Conservation (phyloP, 768 basidiomycete genomes). For the Mycena kentingensis region DNA sequence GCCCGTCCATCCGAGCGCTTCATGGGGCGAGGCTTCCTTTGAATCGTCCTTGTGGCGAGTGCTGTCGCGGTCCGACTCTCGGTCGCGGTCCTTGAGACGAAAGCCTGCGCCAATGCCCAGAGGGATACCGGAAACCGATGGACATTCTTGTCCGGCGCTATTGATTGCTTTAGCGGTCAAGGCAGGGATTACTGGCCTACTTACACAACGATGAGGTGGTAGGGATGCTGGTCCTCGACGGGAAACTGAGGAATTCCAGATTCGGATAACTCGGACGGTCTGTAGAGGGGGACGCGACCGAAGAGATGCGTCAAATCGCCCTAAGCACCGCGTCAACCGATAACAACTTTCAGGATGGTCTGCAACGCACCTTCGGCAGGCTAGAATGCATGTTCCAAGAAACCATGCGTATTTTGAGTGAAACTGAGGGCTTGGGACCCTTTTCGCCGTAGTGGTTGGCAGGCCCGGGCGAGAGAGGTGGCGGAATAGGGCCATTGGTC, state of each 20-base stretch:
- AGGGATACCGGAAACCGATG: slow-evolving; percentile 73
- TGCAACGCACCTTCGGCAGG: slow-evolving; percentile 60
- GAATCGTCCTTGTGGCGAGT: slow-evolving; percentile 39
- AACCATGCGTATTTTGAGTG: slow-evolving; percentile 65
- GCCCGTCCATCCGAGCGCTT: slow-evolving; percentile 65
- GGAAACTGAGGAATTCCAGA: slow-evolving; percentile 50
- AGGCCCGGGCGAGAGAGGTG: slow-evolving; percentile 26
- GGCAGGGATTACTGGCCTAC: slow-evolving; percentile 25
- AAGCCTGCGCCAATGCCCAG: slow-evolving; percentile 79
- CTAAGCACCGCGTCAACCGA: slow-evolving; percentile 36
- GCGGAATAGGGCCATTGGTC: slow-evolving; percentile 24
- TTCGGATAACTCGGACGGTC: slow-evolving; percentile 26
- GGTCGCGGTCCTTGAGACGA: slow-evolving; percentile 56
- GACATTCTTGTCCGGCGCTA: slow-evolving; percentile 75
- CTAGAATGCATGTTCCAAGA: slow-evolving; percentile 91
- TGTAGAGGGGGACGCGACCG: slow-evolving; percentile 56
- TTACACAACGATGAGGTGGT: slow-evolving; percentile 79
- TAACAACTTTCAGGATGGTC: neutral
- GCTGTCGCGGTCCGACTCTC: slow-evolving; percentile 37
- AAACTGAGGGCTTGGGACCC: neutral
- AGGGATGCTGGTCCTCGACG: slow-evolving; percentile 60
- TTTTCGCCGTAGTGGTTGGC: slow-evolving; percentile 23
- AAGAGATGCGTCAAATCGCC: slow-evolving; percentile 75
- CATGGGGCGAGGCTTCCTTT: slow-evolving; percentile 35
- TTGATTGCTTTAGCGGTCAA: slow-evolving; percentile 20